A percentile compares a stretch with the other conserved stretches of the same genome.
phyloP scores from a whole-genome alignment of 768 basidiomycete species.

The Trametes maxima region DNA sequence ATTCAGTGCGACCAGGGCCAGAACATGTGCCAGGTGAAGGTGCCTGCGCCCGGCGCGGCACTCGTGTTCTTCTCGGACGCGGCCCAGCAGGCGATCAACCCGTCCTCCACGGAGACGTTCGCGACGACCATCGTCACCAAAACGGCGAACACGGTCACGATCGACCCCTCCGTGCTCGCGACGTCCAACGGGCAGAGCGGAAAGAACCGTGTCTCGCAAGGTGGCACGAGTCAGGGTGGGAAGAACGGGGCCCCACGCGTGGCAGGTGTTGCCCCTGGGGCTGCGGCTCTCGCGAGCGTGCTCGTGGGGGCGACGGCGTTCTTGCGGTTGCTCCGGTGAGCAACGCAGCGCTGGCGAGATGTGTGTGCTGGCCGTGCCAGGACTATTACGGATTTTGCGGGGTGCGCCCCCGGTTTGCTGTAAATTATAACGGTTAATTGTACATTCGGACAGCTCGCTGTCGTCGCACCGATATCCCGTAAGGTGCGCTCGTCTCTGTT shows the following conservation, averaged over 20 bases:
- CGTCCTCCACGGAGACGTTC: constrained; percentile 48
- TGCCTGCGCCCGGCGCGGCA: constrained; percentile 73
- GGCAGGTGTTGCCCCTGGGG: constrained; percentile 22
- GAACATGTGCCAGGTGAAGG: constrained; percentile 58
- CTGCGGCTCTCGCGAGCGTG: constrained; percentile 19
- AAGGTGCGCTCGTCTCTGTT: neutral
- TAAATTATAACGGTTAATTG: constrained; percentile 12
- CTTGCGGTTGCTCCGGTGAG: constrained; percentile 19
- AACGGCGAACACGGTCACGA: constrained; percentile 52
- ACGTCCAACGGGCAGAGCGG: constrained; percentile 62
- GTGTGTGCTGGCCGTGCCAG: neutral
- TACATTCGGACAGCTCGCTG: constrained; percentile 3
- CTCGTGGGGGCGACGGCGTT: constrained; percentile 19
- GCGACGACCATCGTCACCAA: constrained; percentile 58
- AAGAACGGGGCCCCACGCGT: constrained; percentile 19
- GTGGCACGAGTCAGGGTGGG: constrained; percentile 32
- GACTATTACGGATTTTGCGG: neutral
- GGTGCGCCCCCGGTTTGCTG: neutral
- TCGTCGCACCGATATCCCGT: neutral
- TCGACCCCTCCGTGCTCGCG: constrained; percentile 54
- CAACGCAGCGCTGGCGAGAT: neutral
- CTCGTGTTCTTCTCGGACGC: constrained; percentile 65
- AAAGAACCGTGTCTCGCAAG: constrained; percentile 33
- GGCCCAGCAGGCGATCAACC: constrained; percentile 41
- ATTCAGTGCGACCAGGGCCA: constrained; percentile 42